phyloP scores from a whole-genome alignment of 805 yeast genomes.

The Grigorovia yakushimaensis region DNA sequence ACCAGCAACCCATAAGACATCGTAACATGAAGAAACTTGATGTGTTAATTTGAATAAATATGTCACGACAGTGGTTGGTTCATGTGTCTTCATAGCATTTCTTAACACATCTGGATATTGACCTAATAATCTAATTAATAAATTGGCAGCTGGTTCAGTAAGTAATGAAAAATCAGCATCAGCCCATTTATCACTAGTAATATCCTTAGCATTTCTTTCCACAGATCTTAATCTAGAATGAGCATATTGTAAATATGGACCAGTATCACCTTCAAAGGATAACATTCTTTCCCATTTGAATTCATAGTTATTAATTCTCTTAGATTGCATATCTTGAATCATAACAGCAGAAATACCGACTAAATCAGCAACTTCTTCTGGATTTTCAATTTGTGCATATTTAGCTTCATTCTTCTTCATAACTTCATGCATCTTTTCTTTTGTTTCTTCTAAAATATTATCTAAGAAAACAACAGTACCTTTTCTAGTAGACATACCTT shows the following conservation, averaged over 20 bases:
- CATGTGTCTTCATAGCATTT: slow-evolving; percentile 73
- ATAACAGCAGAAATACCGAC: slow-evolving; percentile 94
- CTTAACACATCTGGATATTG: slow-evolving; percentile 86
- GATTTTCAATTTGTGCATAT: slow-evolving; percentile 86
- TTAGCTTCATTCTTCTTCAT: slow-evolving; percentile 87
- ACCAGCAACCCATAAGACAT: slow-evolving; percentile 92
- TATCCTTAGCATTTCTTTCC: slow-evolving; percentile 62
- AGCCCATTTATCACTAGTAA: slow-evolving; percentile 33
- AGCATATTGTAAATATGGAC: slow-evolving; percentile 96
- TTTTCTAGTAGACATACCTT: slow-evolving; percentile 95
- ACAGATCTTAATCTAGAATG: slow-evolving; percentile 93
- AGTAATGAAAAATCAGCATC: slow-evolving; percentile 50
- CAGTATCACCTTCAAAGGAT: slow-evolving; percentile 97
- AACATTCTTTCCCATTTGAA: slow-evolving; percentile 97
- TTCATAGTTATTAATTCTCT: slow-evolving; percentile 89
- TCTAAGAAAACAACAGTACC: slow-evolving; percentile 98
- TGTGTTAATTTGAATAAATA: slow-evolving; percentile 90
- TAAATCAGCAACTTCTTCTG: slow-evolving; percentile 88
- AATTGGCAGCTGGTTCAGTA: slow-evolving; percentile 59
- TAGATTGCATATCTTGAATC: slow-evolving; percentile 98
- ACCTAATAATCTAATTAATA: slow-evolving; percentile 64
- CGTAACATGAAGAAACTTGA: slow-evolving; percentile 94
- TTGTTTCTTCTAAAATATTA: slow-evolving; percentile 83
- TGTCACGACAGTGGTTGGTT: slow-evolving; percentile 89
- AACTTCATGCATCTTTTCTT: slow-evolving; percentile 88